Evolutionary conservation across 176 grass and related monocot genomes (phyloP).

Genomic region (Paspalum notatum): DNA sequence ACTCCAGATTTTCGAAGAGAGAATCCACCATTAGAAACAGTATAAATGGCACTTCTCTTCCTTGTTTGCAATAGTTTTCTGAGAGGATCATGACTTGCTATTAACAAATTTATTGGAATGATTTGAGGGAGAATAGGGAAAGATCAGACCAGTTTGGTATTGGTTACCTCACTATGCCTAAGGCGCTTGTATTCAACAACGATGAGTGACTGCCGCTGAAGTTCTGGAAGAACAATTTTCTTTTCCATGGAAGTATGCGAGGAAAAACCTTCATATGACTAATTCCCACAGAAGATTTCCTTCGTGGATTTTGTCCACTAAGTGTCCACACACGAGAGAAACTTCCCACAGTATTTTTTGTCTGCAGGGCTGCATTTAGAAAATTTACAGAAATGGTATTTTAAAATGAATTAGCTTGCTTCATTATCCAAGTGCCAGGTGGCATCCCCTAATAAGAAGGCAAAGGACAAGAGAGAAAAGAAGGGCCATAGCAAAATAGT

Average conservation of each 20-base stretch:
- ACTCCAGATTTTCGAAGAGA: conserved; percentile 82
- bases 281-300: conserved; percentile 44
- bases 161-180: conserved; percentile 71
- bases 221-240: conserved; percentile 66
- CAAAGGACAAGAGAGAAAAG: not conserved
- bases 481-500: conserved; percentile 29
- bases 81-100: conserved; percentile 30
- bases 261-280: conserved; percentile 65
- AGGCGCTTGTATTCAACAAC: conserved; percentile 50
- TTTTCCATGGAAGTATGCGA: conserved; percentile 92
- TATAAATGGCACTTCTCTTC: conserved; percentile 79
- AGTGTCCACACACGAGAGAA: conserved; percentile 90
- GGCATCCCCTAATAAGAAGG: conserved; percentile 25
- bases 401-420: conserved; percentile 29
- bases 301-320: conserved; percentile 57
- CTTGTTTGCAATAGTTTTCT: conserved; percentile 75
- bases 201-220: conserved; percentile 47
- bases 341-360: conserved; percentile 50
- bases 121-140: conserved; percentile 24
- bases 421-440: conserved; percentile 20
- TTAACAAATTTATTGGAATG: conserved; percentile 37
- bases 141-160: not conserved
- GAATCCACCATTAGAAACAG: conserved; percentile 80
- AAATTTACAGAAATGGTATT: conserved; percentile 34
- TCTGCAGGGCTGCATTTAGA: conserved; percentile 63